Evolutionary conservation across 2,329 filamentous ascomycete genomes (phyloP), one percentile per base, ranked within the genome.

Genomic region (Colletotrichum plurivorum): DNA sequence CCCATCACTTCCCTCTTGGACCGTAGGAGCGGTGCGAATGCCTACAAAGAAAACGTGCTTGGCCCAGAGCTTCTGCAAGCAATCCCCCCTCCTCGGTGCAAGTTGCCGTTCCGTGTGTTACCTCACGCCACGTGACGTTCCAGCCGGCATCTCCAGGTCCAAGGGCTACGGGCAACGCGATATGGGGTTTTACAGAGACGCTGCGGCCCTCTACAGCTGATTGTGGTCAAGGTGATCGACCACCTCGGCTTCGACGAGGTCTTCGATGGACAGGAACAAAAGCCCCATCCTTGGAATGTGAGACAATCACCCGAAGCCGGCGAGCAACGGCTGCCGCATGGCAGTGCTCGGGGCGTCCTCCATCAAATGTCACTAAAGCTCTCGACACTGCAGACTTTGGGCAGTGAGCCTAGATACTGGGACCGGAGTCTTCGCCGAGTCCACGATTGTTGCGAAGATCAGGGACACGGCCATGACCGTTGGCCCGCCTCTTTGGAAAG

Each of bases 321-420:
- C 54, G 13, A 66, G 25, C 31, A 69, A 69, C 67, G 67, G 62
- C 55, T 49, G 43, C 27, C 55, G 25, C 55, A 52, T 60, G 55
- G 49, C 45, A 15, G 36, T 20, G 18, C 54, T 51, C 25, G 31
- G 22, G 10, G 46, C n/a, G 7, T n/a, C 36, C 8, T 31, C 18
- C 43, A 20, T 20, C n/a, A 9, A 49, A 18, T 18, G 15, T 20
- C 53, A 36, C 5, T 68, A 55, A 22, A n/a, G 9, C 15, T n/a
- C 54, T 22, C 54, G 48, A 60, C 39, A 53, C 12, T 27, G 39
- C 39, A 20, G n/a, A 39, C 22, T 25, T 27, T 49, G 25, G 8
- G 43, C 16, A 59, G 56, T 39, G 13, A 12, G 22, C 18, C 56
- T 49, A 45, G 36, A 25, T 52, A 45, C 22, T 53, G 48, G 48